Evolutionary conservation across 495 filamentous ascomycete species (phyloP).

Genomic region (Daldinia bambusicola): DNA sequence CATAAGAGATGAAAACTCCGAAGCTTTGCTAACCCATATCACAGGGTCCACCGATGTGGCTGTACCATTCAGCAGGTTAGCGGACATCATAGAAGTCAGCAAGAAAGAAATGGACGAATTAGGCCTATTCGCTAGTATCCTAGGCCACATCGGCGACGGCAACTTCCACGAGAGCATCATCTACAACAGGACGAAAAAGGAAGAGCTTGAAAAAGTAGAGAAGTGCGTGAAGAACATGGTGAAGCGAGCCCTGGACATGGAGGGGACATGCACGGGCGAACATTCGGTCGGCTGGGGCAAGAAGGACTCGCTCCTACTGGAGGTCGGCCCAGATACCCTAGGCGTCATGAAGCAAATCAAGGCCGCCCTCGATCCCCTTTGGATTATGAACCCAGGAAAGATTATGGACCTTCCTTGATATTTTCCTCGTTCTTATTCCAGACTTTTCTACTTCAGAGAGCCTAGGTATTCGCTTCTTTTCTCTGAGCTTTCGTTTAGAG

Average conservation of each 20-base stretch:
- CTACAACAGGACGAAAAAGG: conserved; percentile 74
- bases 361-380: conserved; percentile 82
- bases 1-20: background rate
- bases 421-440: background rate
- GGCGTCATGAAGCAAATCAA: conserved; percentile 89
- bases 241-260: conserved; percentile 86
- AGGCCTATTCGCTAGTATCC: conserved; percentile 84
- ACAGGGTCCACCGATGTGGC: conserved; percentile 84
- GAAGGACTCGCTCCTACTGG: conserved; percentile 79
- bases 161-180: conserved; percentile 94
- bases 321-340: conserved; percentile 84
- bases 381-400: conserved; percentile 93
- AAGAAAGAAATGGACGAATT: conserved; percentile 89
- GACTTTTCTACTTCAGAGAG: background rate
- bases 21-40: conserved; percentile 6
- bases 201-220: conserved; percentile 77
- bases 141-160: conserved; percentile 74
- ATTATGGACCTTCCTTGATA: conserved; percentile 73
- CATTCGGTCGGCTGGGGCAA: conserved; percentile 92
- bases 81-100: conserved; percentile 89
- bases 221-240: conserved; percentile 89
- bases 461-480: no score
- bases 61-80: conserved; percentile 84
- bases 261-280: conserved; percentile 91
- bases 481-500: no score